Conservation (phyloP, 2,329 filamentous ascomycete species). For the Gnomoniopsis smithogilvyi region DNA sequence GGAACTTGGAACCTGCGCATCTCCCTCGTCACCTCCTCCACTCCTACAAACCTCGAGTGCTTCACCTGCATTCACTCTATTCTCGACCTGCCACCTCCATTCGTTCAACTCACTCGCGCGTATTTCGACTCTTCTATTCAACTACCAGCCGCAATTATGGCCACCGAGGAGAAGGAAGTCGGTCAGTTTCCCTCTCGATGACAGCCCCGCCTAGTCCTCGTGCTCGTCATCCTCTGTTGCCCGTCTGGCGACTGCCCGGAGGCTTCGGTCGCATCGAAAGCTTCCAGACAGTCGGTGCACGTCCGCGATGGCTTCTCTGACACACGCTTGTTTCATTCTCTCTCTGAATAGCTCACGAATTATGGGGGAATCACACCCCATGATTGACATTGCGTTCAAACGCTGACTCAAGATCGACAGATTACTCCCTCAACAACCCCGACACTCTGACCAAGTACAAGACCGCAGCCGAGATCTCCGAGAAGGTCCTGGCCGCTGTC, state of each 20-base stretch:
- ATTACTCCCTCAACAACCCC: conserved; percentile 86
- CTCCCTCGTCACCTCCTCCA: not conserved
- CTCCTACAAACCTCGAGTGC: conserved; percentile 7
- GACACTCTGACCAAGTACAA: conserved; percentile 99
- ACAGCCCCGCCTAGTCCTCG: not conserved
- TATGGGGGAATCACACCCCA: not conserved
- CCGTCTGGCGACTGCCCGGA: not conserved
- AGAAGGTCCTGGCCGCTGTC: conserved; percentile 91
- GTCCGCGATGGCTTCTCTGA: too few relatives aligned
- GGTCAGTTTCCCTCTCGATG: conserved; percentile 27
- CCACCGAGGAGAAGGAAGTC: conserved; percentile 36
- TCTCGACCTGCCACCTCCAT: conserved; percentile 7
- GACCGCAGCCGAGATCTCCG: conserved; percentile 89
- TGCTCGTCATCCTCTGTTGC: not conserved
- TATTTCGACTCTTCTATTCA: not conserved
- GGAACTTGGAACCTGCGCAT: conserved; percentile 10
- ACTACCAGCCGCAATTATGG: conserved; percentile 27
- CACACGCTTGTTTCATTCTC: too few relatives aligned
- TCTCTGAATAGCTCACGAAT: too few relatives aligned
- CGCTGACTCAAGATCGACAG: conserved; percentile 40
- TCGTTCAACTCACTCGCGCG: conserved; percentile 1
- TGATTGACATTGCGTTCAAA: not conserved
- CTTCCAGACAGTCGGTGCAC: too few relatives aligned
- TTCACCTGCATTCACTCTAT: conserved; percentile 9
- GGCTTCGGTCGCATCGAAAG: not conserved